These are phyloP conservation scores for Pythium angustatum DNA, from an alignment of 352 stramenopile genomes.

Conservation along the genomic window DNA sequence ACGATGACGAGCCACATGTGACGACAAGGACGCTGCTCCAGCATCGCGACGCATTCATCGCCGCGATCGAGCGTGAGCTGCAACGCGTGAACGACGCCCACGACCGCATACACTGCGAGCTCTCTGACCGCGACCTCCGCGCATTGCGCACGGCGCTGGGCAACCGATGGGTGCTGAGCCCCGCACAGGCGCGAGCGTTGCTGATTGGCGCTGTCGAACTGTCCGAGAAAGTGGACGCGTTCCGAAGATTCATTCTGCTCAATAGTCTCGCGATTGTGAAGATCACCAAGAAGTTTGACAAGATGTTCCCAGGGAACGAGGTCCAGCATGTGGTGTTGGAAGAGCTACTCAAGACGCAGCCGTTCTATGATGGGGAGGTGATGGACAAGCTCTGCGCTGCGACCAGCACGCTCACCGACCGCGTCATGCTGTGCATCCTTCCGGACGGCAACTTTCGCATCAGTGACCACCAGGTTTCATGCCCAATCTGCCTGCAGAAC, in stretches of 20 bases:
- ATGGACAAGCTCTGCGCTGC: constrained; percentile 59
- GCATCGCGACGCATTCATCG: constrained; percentile 21
- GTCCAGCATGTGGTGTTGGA: constrained; percentile 46
- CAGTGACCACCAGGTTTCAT: constrained; percentile 44
- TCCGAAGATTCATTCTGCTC: constrained; percentile 76
- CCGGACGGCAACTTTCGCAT: constrained; percentile 69
- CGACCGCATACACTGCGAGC: constrained; percentile 50
- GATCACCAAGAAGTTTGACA: constrained; percentile 86
- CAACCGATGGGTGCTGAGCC: constrained; percentile 58
- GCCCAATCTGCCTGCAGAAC: constrained; percentile 65
- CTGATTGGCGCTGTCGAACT: constrained; percentile 62
- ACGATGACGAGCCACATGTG: neutral
- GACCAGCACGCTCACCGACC: constrained; percentile 52
- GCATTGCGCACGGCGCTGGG: constrained; percentile 44
- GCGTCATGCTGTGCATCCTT: constrained; percentile 70
- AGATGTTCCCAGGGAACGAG: constrained; percentile 32
- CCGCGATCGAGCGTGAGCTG: constrained; percentile 50
- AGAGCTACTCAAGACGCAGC: constrained; percentile 53
- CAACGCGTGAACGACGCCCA: constrained; percentile 62
- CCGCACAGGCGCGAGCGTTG: constrained; percentile 50
- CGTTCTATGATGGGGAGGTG: constrained; percentile 63
- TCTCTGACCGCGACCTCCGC: constrained; percentile 42
- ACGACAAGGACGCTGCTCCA: constrained; percentile 20
- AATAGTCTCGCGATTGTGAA: constrained; percentile 82
- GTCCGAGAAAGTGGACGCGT: constrained; percentile 63